Conservation (phyloP, 2,329 filamentous ascomycete genomes). For the Cryphonectria japonica region DNA sequence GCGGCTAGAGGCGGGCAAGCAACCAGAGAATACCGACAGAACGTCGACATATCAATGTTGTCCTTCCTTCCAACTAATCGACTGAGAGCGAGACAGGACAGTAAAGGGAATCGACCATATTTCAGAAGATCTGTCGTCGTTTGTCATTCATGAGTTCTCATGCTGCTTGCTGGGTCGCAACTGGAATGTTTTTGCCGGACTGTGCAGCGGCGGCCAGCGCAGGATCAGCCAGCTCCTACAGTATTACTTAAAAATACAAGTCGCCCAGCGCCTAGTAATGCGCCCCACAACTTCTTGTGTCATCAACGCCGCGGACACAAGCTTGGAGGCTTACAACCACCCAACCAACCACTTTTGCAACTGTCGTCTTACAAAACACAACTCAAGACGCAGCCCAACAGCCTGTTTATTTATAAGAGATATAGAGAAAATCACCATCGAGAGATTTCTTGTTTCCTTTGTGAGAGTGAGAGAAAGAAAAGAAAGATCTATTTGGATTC, state of each 20-base stretch:
- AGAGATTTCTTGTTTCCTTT: neutral
- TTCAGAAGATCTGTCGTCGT: too few relatives aligned
- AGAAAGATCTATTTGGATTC: neutral
- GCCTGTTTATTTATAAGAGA: neutral
- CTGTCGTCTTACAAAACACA: neutral
- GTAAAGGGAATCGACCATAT: neutral
- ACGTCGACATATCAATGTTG: neutral
- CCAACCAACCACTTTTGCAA: neutral
- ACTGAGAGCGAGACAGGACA: neutral
- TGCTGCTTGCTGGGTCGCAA: too few relatives aligned
- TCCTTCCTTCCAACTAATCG: neutral
- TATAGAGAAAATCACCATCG: neutral
- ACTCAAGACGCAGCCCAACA: neutral
- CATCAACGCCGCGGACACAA: neutral
- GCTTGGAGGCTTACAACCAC: neutral
- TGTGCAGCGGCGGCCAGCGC: too few relatives aligned
- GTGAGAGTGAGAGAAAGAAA: neutral
- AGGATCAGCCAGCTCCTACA: too few relatives aligned
- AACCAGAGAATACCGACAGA: neutral
- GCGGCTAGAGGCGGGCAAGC: conserved; percentile 34
- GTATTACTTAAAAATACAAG: too few relatives aligned
- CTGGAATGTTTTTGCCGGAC: too few relatives aligned
- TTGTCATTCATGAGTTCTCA: too few relatives aligned
- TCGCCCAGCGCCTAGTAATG: too few relatives aligned
- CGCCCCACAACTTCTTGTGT: neutral